Conservation (phyloP, 2,329 filamentous ascomycete species). For the Diaporthe ilicicola region DNA sequence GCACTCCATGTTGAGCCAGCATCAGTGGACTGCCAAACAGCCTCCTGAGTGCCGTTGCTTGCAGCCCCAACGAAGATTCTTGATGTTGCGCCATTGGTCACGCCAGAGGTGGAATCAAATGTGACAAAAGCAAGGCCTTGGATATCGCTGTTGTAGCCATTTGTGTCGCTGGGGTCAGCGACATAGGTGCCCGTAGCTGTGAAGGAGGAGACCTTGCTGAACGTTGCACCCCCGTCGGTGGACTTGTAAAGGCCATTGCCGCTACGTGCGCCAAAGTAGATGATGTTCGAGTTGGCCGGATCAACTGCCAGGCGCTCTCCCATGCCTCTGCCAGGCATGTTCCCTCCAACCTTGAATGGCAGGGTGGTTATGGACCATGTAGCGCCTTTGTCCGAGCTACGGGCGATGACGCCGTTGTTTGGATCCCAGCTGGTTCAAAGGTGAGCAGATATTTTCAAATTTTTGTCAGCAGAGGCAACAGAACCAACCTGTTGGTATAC, state of each 20-base stretch:
- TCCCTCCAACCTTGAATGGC: slow-evolving; percentile 68
- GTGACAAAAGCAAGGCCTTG: slow-evolving; percentile 62
- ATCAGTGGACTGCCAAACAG: slow-evolving; percentile 62
- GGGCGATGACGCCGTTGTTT: slow-evolving; percentile 61
- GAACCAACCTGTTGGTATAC: slow-evolving; percentile 61
- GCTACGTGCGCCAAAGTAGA: slow-evolving; percentile 67
- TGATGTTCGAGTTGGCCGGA: slow-evolving; percentile 62
- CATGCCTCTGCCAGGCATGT: slow-evolving; percentile 68
- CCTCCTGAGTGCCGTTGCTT: slow-evolving; percentile 57
- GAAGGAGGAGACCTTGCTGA: slow-evolving; percentile 60
- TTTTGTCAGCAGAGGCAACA: not conserved
- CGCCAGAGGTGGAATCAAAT: slow-evolving; percentile 61
- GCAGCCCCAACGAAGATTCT: slow-evolving; percentile 66
- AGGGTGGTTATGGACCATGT: slow-evolving; percentile 60
- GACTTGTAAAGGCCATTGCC: slow-evolving; percentile 68
- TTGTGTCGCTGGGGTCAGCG: slow-evolving; percentile 53
- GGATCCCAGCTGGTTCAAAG: slow-evolving; percentile 51
- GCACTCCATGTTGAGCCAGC: slow-evolving; percentile 61
- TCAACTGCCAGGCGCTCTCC: slow-evolving; percentile 68
- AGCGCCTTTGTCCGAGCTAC: slow-evolving; percentile 60
- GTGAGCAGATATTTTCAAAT: not conserved
- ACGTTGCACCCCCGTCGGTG: slow-evolving; percentile 63
- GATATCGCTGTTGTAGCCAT: slow-evolving; percentile 55
- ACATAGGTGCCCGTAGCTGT: slow-evolving; percentile 59
- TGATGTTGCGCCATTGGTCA: slow-evolving; percentile 56